Evolutionary conservation across 2,329 filamentous ascomycete genomes (phyloP).

Genomic region (Amesomyces nigricolor): DNA sequence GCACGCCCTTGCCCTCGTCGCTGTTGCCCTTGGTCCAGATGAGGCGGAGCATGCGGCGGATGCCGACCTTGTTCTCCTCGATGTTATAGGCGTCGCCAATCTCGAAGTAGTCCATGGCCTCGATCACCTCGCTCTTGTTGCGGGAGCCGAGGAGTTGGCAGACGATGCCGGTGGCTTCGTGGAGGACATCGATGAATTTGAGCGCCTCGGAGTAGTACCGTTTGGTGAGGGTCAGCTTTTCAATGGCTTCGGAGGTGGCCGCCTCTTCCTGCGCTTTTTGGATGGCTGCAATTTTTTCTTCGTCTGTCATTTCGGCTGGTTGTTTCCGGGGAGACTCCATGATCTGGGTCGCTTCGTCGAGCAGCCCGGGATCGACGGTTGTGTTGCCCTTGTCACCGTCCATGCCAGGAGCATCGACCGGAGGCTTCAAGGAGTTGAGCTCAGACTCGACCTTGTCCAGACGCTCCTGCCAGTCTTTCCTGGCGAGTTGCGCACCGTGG

Average conservation of each 20-base stretch:
- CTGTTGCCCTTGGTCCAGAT: conserved; percentile 99
- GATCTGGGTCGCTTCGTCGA: conserved; percentile 84
- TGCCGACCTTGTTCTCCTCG: conserved; percentile 85
- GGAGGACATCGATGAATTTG: conserved; percentile 86
- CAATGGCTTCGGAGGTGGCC: conserved; percentile 80
- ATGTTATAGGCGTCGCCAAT: conserved; percentile 94
- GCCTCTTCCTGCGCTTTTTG: conserved; percentile 81
- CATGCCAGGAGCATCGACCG: conserved; percentile 66
- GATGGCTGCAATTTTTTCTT: conserved; percentile 66
- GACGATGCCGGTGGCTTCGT: conserved; percentile 72
- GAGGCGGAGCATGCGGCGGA: conserved; percentile 88
- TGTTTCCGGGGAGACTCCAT: conserved; percentile 60
- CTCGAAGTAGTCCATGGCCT: conserved; percentile 98
- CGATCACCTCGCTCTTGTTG: conserved; percentile 98
- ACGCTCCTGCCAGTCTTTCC: conserved; percentile 78
- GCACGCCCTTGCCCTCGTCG: conserved; percentile 96
- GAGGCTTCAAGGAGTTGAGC: conserved; percentile 73
- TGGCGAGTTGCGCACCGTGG: conserved; percentile 79
- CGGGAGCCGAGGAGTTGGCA: conserved; percentile 86
- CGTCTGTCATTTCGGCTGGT: conserved; percentile 63
- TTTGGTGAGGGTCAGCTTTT: conserved; percentile 78
- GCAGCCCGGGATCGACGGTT: conserved; percentile 67
- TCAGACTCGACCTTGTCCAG: conserved; percentile 79
- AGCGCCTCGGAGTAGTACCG: conserved; percentile 92
- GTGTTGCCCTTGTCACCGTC: conserved; percentile 61